phyloP scores from a whole-genome alignment of 2,329 filamentous ascomycete genomes.

The Remersonia thermophila region DNA sequence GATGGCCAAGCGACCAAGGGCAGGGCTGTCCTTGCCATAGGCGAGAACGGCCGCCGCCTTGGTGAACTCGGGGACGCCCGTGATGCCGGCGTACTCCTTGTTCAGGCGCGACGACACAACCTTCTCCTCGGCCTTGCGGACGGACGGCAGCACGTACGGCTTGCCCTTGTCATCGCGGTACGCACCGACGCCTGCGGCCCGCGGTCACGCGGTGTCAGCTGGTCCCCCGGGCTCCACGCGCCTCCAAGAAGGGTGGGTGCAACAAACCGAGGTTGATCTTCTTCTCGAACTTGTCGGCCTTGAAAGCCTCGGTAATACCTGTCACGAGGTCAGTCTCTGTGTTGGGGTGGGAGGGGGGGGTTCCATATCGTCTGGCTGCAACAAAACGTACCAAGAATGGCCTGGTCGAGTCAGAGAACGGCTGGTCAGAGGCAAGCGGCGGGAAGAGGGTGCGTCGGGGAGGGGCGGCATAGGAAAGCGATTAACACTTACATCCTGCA shows the following conservation, averaged over 20 bases:
- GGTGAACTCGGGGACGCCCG: constrained; percentile 88
- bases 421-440: constrained; percentile 10
- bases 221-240: not conserved
- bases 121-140: constrained; percentile 78
- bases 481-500: constrained; percentile 17
- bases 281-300: constrained; percentile 82
- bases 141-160: constrained; percentile 92
- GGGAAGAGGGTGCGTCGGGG: not conserved
- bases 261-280: constrained; percentile 90
- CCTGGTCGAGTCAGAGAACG: constrained; percentile 32
- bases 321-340: not conserved
- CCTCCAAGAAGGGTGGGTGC: constrained; percentile 7
- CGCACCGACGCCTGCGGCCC: constrained; percentile 92
- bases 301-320: constrained; percentile 97
- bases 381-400: constrained; percentile 65
- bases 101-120: constrained; percentile 67
- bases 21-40: constrained; percentile 70
- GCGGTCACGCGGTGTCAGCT: constrained; percentile 7
- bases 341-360: constrained; percentile 1
- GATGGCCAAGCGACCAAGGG: constrained; percentile 71
- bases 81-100: constrained; percentile 98
- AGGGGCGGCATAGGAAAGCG: not conserved
- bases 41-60: constrained; percentile 82
- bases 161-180: constrained; percentile 98
- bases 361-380: not conserved